Base-by-base conservation (phyloP, 768 basidiomycete species). In the Kockovaella imperatae region DNA sequence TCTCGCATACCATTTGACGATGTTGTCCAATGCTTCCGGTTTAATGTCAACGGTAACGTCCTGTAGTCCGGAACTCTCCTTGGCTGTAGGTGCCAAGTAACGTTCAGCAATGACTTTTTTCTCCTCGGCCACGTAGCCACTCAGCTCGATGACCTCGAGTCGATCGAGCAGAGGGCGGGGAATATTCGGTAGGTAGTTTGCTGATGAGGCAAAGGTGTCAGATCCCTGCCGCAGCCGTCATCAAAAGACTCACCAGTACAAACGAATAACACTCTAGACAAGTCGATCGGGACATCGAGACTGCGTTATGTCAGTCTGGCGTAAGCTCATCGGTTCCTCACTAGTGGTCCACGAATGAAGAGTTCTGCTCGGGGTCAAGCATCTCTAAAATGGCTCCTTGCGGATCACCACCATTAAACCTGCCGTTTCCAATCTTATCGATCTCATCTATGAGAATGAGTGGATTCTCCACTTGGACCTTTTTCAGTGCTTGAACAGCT, bases 1-100 rank as follows among this genome's bases (percentile, higher is more conserved):
- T 20, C 95, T 79, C 68, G 88, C 91, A 71, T 97, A 97, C 70
- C 90, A 96, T 68, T 91, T 86, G 74, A 99, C 97, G 44, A 99
- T 77, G 10, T 80, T 74, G 57, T 91, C 87, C 36, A 97, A 82
- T 0, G 90, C 80, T 8, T 79, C 76, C 5, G 79, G 77, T 17
- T 87, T 83, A 14, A 99, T 74, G 45, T 78, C 71, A 3, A 99
- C 86, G 66, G 95, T 85, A 1, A 85, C 87, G 15, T 80, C 77
- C 66, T 83, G 83, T 23, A 99, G 76, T 10, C 93, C 93, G 20
- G 84, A 83, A 2, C 87, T 81, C 55, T 89, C 87, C 75, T 83
- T 90, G 4, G 91, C 93, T 70, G 95, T 89, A 26, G 93, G 93
- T 5, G 81, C 85, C 2, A 97, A 80, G 65, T 89, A 96, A 56